Conservation (phyloP, 768 basidiomycete genomes). For the Hysterangium stoloniferum region DNA sequence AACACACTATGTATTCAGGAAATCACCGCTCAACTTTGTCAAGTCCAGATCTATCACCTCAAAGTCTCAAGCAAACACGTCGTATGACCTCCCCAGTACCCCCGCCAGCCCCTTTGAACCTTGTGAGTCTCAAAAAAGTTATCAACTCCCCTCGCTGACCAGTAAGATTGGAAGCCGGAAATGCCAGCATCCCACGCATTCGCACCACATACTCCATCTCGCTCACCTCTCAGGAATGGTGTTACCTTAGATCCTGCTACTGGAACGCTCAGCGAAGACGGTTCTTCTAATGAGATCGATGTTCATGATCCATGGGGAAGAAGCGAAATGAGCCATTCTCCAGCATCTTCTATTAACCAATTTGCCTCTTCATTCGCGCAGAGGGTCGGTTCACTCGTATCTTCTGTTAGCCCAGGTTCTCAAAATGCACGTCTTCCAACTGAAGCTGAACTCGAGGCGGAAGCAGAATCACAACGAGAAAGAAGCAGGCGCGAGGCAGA, state of each 20-base stretch:
- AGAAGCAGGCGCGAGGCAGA: conserved; percentile 71
- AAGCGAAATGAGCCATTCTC: conserved; percentile 47
- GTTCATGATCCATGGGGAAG: conserved; percentile 27
- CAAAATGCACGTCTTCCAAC: conserved; percentile 37
- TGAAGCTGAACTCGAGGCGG: conserved; percentile 76
- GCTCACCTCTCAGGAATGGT: conserved; percentile 66
- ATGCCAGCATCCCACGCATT: background rate
- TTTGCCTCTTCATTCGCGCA: conserved; percentile 71
- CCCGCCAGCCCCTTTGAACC: conserved; percentile 8
- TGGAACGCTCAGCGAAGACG: conserved; percentile 31
- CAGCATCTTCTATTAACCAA: conserved; percentile 62
- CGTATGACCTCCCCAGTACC: conserved; percentile 4
- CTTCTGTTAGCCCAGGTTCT: conserved; percentile 33
- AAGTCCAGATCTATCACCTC: background rate
- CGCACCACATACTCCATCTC: conserved; percentile 38
- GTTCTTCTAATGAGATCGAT: conserved; percentile 29
- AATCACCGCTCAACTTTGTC: background rate
- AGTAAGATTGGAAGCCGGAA: background rate
- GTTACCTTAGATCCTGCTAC: conserved; percentile 49
- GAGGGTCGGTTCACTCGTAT: conserved; percentile 62
- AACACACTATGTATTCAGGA: background rate
- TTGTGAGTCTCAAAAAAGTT: background rate
- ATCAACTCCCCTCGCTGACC: background rate
- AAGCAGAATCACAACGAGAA: conserved; percentile 72
- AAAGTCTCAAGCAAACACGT: background rate